phyloP scores from a whole-genome alignment of 805 yeast genomes.

The Limtongia smithiae region DNA sequence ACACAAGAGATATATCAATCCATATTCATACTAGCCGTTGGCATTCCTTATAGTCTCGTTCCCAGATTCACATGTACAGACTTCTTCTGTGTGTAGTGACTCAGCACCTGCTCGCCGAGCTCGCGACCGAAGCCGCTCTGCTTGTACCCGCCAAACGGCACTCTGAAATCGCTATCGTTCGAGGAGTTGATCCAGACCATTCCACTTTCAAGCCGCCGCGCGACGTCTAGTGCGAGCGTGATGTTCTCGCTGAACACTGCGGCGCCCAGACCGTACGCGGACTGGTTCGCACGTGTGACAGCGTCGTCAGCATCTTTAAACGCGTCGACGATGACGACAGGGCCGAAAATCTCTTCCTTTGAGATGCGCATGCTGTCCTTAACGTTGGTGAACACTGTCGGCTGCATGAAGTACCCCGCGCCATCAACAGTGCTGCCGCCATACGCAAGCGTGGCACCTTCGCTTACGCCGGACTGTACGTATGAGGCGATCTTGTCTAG shows the following conservation, averaged over 20 bases:
- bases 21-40: too few relatives aligned
- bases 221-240: slow-evolving; percentile 60
- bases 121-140: slow-evolving; percentile 92
- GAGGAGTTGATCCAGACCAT: slow-evolving; percentile 67
- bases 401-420: slow-evolving; percentile 55
- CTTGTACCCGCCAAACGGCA: slow-evolving; percentile 93
- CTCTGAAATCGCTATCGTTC: slow-evolving; percentile 73
- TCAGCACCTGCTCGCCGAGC: slow-evolving; percentile 83
- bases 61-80: slow-evolving; percentile 52
- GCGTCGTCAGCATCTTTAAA: slow-evolving; percentile 69
- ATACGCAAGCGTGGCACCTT: slow-evolving; percentile 75
- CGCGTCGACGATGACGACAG: slow-evolving; percentile 67
- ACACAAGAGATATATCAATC: too few relatives aligned
- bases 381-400: slow-evolving; percentile 74
- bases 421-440: slow-evolving; percentile 59
- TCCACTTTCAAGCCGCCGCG: slow-evolving; percentile 61
- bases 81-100: slow-evolving; percentile 80
- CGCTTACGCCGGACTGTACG: slow-evolving; percentile 69
- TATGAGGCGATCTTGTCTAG: slow-evolving; percentile 68
- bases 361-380: slow-evolving; percentile 61
- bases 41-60: background rate
- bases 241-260: slow-evolving; percentile 72
- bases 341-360: slow-evolving; percentile 84
- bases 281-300: slow-evolving; percentile 61
- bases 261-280: slow-evolving; percentile 78